Conservation (phyloP, 805 yeast species). For the Candida insectorum region DNA sequence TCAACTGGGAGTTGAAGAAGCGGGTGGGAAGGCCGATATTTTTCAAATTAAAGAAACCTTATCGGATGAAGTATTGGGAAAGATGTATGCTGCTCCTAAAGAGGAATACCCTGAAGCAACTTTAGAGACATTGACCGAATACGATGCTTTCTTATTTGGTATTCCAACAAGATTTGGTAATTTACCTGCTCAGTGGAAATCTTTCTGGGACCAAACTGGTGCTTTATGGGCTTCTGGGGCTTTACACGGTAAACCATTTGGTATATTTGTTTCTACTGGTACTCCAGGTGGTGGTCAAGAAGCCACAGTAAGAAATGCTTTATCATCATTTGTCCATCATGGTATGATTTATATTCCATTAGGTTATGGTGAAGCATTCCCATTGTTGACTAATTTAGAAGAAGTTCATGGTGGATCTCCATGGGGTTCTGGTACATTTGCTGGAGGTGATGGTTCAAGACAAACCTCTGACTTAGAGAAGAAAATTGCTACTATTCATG, state of each 20-base stretch:
- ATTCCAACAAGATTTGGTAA: constrained; percentile 84
- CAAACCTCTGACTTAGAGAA: constrained; percentile 60
- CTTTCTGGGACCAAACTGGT: constrained; percentile 78
- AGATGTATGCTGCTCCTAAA: constrained; percentile 59
- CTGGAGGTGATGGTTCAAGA: constrained; percentile 76
- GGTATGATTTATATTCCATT: constrained; percentile 79
- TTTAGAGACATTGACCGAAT: constrained; percentile 51
- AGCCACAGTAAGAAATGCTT: constrained; percentile 57
- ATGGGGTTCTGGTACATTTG: constrained; percentile 84
- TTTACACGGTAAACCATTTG: constrained; percentile 70
- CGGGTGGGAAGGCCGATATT: constrained; percentile 67
- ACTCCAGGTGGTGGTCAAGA: constrained; percentile 85
- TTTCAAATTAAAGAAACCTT: constrained; percentile 82
- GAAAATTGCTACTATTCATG: constrained; percentile 65
- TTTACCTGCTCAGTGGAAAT: constrained; percentile 72
- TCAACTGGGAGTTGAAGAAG: constrained; percentile 59
- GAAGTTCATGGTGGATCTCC: constrained; percentile 81
- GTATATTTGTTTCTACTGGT: constrained; percentile 71
- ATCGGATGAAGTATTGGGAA: constrained; percentile 50
- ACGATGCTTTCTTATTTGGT: constrained; percentile 84
- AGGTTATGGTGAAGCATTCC: constrained; percentile 60
- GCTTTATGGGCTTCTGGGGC: constrained; percentile 76
- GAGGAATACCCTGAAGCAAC: constrained; percentile 58
- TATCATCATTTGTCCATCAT: constrained; percentile 71
- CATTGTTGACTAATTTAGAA: constrained; percentile 45